Conservation (phyloP, 2,329 filamentous ascomycete genomes). For the Beauveria sp. region DNA sequence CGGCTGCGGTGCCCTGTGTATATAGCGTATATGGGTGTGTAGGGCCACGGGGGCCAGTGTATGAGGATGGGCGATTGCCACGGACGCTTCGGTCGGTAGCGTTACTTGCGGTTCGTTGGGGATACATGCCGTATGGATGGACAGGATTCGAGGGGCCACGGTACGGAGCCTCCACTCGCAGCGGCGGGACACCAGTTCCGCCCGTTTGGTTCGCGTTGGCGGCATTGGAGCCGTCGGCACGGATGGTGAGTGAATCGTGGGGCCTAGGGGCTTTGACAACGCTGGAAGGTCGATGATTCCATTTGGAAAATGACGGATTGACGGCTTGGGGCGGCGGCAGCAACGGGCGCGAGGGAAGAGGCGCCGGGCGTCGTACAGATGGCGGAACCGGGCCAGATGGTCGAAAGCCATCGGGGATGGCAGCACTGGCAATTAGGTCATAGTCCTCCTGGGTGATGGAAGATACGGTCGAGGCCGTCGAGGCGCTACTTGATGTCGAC, state of each 20-base stretch:
- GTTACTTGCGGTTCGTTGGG: slow-evolving; percentile 62
- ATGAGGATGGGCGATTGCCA: slow-evolving; percentile 31
- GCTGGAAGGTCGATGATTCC: slow-evolving; percentile 41
- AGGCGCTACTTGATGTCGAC: slow-evolving; percentile 2
- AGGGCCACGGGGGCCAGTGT: slow-evolving; percentile 56
- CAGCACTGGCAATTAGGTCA: slow-evolving; percentile 40
- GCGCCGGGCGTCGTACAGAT: background rate
- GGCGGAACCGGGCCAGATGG: slow-evolving; percentile 19
- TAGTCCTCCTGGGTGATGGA: slow-evolving; percentile 38
- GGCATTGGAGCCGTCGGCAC: slow-evolving; percentile 40
- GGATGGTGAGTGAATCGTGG: slow-evolving; percentile 43
- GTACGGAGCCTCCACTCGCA: slow-evolving; percentile 55
- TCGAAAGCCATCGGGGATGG: slow-evolving; percentile 46
- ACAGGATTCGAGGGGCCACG: slow-evolving; percentile 65
- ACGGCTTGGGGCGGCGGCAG: slow-evolving; percentile 15
- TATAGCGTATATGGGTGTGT: slow-evolving; percentile 85
- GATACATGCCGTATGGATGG: slow-evolving; percentile 79
- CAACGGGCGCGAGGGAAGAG: slow-evolving; percentile 12
- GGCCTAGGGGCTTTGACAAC: slow-evolving; percentile 44
- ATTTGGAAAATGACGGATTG: slow-evolving; percentile 19
- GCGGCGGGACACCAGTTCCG: slow-evolving; percentile 26
- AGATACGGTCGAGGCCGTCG: slow-evolving; percentile 3
- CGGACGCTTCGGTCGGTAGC: slow-evolving; percentile 48
- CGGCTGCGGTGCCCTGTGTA: slow-evolving; percentile 61
- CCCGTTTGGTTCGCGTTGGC: slow-evolving; percentile 24